Evolutionary conservation across 2,329 filamentous ascomycete genomes (phyloP), one percentile per base, ranked within the genome.

Genomic region (Camptophora hylomeconis): DNA sequence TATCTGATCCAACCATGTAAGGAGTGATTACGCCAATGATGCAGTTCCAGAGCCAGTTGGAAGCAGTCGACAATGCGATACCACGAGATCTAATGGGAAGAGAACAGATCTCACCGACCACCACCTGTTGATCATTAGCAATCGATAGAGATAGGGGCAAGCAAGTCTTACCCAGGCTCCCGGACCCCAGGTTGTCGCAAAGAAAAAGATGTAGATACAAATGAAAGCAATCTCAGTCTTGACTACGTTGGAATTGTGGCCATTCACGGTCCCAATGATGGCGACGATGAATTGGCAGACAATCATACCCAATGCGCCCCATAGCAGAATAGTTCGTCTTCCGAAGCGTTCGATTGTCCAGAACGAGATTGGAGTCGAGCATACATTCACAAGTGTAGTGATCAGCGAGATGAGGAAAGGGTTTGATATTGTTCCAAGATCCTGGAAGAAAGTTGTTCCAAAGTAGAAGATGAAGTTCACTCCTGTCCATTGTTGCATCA

Each of bases 241-340:
- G 50, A 66, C 68, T 52, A 92, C 69, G 42, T 92, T 74, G 32
- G 92, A 72, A 27, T 69, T 66, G 40, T 83, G 80, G n/a, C n/a
- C n/a, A n/a, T n/a, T n/a, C n/a, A 52, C 84, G 81, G 42, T 83
- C 84, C 41, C 84, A 69, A 45, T 63, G 70, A 64, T 93, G n/a
- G n/a, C 84, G 39, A 92, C 75, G 12, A 77, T 76, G 60, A 68
- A 92, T 70, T 92, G 92, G 20, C 83, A 56, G 2, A 83, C 83
- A 1, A 84, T 92, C 20, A 80, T 86, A 56, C 59, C 67, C 38
- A 89, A 80, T 60, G 92, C 92, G 63, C 92, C 80, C 28, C 89
- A 69, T 39, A 80, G 89, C 54, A 82, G 86, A 60, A 92, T 69
- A 50, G 92, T 67, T 35, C 75, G 78, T 50, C 87, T 83, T 44